These are phyloP conservation scores for Penicillium oxalicum DNA, from an alignment of 2,329 filamentous ascomycete genomes.

Conservation along the genomic window DNA sequence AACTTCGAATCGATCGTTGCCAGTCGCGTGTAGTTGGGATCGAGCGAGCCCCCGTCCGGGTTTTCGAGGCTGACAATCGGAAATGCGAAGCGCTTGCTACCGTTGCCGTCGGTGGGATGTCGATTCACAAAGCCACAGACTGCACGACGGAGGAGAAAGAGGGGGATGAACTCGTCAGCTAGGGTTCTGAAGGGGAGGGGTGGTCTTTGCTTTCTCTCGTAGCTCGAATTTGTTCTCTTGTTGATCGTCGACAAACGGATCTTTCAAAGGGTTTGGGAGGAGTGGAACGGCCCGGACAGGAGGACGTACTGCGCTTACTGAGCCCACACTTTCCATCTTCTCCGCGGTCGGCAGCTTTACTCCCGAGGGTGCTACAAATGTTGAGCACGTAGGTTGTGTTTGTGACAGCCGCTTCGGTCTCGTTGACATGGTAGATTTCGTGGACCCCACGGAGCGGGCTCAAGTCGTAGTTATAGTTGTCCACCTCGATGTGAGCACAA, in stretches of 20 bases:
- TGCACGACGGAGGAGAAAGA: conserved; percentile 25
- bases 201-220: background rate
- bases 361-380: conserved; percentile 28
- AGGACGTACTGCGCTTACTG: conserved; percentile 31
- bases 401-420: conserved; percentile 21
- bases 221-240: no score
- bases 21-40: conserved; percentile 61
- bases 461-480: conserved; percentile 37
- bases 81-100: conserved; percentile 53
- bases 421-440: conserved; percentile 27
- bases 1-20: conserved; percentile 60
- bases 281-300: background rate
- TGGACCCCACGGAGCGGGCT: conserved; percentile 36
- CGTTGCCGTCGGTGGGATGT: conserved; percentile 43
- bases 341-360: conserved; percentile 21
- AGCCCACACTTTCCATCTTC: conserved; percentile 26
- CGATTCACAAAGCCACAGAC: conserved; percentile 69
- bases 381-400: conserved; percentile 37
- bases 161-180: background rate
- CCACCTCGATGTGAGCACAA: conserved; percentile 32
- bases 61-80: conserved; percentile 69
- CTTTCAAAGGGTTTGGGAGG: no score
- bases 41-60: conserved; percentile 43
- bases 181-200: background rate
- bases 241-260: no score